Base-by-base conservation (phyloP, 805 yeast genomes). In the Candida vaughaniae region DNA sequence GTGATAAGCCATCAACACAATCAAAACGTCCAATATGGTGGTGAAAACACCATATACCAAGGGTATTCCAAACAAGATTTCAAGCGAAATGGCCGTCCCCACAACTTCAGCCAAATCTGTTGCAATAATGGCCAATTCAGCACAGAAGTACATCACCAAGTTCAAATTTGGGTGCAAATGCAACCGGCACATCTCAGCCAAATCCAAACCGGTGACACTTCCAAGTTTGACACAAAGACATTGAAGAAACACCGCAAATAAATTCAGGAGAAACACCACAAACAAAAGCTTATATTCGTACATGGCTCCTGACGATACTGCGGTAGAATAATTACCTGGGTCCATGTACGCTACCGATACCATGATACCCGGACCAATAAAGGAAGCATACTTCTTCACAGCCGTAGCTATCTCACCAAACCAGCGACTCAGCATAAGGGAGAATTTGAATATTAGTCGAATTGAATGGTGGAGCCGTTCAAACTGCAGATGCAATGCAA, bases 31-130 rank as follows among this genome's bases (percentile, higher is more conserved):
- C 3, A 87, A 63, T 16, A 88, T 82, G 0, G 98, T 91, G 35
- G 91, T 59, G 3, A 88, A 62, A 11, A 91, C 95, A 22, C 99
- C 99, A 4, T 78, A 69, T 6, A 86, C 71, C 14, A 93, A 65
- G 0, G 98, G 98, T 6, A 93, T 66, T 2, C 77, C 73, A 55
- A 90, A 79, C 29, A 93, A 64, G 38, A 91, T 87, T 49, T 93
- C 88, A 39, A 91, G 71, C 0, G 98, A 83, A 39, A 91, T 88
- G 3, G 98, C 97, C 3, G 96, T 87, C n/a, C 99, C 99, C 17
- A 93, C 91, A 23, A 91, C 96, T 57, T 91, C 98, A 1, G 99
- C 97, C 46, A 93, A 74, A 63, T 91, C 99, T 0, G 98, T 91
- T 2, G 97, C 96, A 29, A 91, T 80, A 41, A 91, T 91, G 15